These are phyloP conservation scores for Aspergillus texensis DNA, from an alignment of 2,329 filamentous ascomycete species.

Conservation along the genomic window DNA sequence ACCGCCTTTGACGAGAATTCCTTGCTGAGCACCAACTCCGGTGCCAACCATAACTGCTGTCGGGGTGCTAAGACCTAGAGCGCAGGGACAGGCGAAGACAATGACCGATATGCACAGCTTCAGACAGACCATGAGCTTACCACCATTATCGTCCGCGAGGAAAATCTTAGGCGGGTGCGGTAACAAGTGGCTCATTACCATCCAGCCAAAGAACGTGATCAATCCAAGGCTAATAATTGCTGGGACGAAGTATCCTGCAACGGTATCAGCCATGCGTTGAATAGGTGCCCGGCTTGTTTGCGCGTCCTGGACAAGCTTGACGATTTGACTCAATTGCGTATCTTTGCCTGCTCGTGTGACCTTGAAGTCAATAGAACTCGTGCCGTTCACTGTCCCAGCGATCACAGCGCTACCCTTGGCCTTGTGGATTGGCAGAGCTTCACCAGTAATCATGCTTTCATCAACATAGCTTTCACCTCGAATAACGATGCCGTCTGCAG, in stretches of 20 bases:
- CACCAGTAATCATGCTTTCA: constrained; percentile 98
- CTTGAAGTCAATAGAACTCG: constrained; percentile 86
- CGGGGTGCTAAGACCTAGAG: constrained; percentile 90
- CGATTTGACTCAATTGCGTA: constrained; percentile 96
- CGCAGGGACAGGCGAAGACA: constrained; percentile 96
- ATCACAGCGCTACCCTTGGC: constrained; percentile 77
- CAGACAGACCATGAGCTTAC: constrained; percentile 92
- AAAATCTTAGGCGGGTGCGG: constrained; percentile 87
- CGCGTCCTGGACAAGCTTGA: constrained; percentile 96
- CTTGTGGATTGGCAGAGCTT: constrained; percentile 94
- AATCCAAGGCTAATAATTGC: constrained; percentile 82
- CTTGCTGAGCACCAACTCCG: constrained; percentile 92
- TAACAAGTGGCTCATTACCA: constrained; percentile 87
- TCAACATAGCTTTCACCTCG: constrained; percentile 92
- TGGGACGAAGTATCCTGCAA: constrained; percentile 94
- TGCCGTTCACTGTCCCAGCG: constrained; percentile 93
- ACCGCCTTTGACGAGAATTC: constrained; percentile 96
- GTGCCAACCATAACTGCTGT: constrained; percentile 99
- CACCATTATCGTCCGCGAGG: constrained; percentile 75
- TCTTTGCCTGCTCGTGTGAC: constrained; percentile 92
- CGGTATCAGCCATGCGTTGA: constrained; percentile 84
- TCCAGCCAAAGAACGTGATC: constrained; percentile 86
- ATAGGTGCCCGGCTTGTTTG: constrained; percentile 94
- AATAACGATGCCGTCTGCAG: constrained; percentile 84
- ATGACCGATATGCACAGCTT: constrained; percentile 98